These are phyloP conservation scores for Populus alba DNA, from an alignment of 345 rosid species.

Conservation along the genomic window DNA sequence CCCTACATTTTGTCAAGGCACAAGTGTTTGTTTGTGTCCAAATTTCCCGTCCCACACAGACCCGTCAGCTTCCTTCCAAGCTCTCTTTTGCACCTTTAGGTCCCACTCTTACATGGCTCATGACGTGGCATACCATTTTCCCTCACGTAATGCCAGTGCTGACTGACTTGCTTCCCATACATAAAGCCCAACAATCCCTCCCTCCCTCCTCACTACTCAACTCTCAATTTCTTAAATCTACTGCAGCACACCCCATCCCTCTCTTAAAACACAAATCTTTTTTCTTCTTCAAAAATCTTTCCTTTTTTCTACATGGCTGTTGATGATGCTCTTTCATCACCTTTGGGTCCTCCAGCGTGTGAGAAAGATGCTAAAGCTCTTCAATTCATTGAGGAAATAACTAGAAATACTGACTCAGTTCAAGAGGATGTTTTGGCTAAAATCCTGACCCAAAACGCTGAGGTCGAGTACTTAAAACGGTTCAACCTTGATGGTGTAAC, in stretches of 20 bases:
- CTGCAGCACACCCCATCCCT: neutral
- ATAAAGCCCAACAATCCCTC: conserved; percentile 28
- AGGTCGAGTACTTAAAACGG: conserved; percentile 58
- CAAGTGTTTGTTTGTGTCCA: neutral
- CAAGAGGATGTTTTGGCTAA: conserved; percentile 53
- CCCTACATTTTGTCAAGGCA: conserved; percentile 25
- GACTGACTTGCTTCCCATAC: conserved; percentile 28
- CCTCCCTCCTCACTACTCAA: conserved; percentile 14
- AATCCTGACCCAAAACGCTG: conserved; percentile 54
- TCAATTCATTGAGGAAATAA: conserved; percentile 63
- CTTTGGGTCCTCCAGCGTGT: conserved; percentile 36
- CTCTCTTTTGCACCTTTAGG: conserved; percentile 4
- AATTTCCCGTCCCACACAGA: neutral
- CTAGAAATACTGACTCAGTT: conserved; percentile 45
- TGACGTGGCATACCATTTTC: conserved; percentile 37
- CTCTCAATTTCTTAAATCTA: neutral
- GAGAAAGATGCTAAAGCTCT: conserved; percentile 65
- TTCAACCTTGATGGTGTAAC: conserved; percentile 51
- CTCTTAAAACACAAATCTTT: neutral
- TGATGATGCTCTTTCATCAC: conserved; percentile 46
- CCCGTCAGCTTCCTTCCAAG: conserved; percentile 29
- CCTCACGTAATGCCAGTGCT: neutral
- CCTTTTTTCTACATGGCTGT: conserved; percentile 37
- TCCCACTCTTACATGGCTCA: conserved; percentile 12
- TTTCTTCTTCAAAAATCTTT: neutral